phyloP scores from a whole-genome alignment of 768 basidiomycete species.

The Lactifluus subvellereus region DNA sequence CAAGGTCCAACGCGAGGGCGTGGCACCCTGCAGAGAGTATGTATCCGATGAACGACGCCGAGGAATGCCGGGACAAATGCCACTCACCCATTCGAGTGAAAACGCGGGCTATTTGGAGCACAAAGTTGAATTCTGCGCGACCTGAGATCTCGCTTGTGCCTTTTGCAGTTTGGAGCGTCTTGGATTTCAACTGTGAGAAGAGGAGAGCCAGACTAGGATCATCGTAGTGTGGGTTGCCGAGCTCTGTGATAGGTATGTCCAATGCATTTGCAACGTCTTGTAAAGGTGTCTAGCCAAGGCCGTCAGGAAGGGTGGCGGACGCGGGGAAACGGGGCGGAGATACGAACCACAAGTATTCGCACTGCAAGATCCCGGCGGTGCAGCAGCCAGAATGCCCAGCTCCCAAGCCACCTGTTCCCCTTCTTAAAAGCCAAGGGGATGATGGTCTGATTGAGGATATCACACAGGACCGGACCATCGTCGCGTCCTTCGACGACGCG shows the following conservation, averaged over 20 bases:
- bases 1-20: slow-evolving; percentile 82
- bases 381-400: slow-evolving; percentile 97
- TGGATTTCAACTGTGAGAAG: slow-evolving; percentile 83
- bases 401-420: slow-evolving; percentile 90
- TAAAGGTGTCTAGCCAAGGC: slow-evolving; percentile 57
- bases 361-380: slow-evolving; percentile 83
- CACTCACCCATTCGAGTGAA: slow-evolving; percentile 89
- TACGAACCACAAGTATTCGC: slow-evolving; percentile 77
- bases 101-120: slow-evolving; percentile 88
- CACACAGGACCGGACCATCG: slow-evolving; percentile 68
- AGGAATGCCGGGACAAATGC: neutral
- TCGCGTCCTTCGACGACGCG: slow-evolving; percentile 78
- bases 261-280: slow-evolving; percentile 61
- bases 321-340: neutral
- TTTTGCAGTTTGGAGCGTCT: slow-evolving; percentile 88
- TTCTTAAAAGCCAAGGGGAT: slow-evolving; percentile 79
- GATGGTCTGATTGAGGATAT: slow-evolving; percentile 67
- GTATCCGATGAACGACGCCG: neutral
- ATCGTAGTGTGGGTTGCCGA: slow-evolving; percentile 85
- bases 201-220: slow-evolving; percentile 89
- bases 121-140: slow-evolving; percentile 88
- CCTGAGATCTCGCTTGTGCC: slow-evolving; percentile 90
- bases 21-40: slow-evolving; percentile 69
- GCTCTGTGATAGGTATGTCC: slow-evolving; percentile 50
- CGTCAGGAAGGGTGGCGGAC: neutral